Base-by-base conservation (phyloP, 208 protist species). In the Polymyxa betae region DNA sequence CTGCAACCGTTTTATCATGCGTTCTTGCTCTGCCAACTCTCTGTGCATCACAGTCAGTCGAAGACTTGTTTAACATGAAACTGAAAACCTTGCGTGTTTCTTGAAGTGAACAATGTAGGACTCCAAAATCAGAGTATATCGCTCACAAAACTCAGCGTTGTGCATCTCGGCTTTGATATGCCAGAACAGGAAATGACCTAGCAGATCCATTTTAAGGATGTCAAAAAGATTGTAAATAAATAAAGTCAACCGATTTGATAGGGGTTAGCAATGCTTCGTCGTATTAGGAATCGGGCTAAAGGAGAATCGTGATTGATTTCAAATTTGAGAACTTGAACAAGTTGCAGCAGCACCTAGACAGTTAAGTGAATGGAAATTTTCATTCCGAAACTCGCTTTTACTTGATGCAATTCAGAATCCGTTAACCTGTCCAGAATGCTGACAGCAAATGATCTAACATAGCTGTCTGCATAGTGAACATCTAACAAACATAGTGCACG, bases 101-200 rank as follows among this genome's bases (percentile, higher is more conserved):
- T 82, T 82, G 72, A 82, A 45, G 72, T 82, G n/a, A 12, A 82
- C 72, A 35, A 82, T 45, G n/a, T 82, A 82, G n/a, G 5, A 38
- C 72, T 82, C 68, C 1, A 90, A 38, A 12, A 90, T 5, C 32
- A 90, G 32, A 10, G 54, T 32, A 38, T 88, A 90, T 64, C 89
- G 24, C 40, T 90, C 89, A 40, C 89, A 90, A 64, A 82, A 38
- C 10, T 90, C 89, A 16, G 54, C 29, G 10, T 89, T 90, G 89
- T 90, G 89, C 12, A 90, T 94, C 89, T 97, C 96, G 0, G 96
- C 95, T 87, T 95, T 94, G 32, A 98, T 92, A 90, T 96, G 95
- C 96, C 96, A 97, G 89, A 96, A 97, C 38, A 96, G 91, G 0
- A 88, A 66, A 54, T 97, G 95, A n/a, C 95, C 91, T n/a, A 35